Evolutionary conservation across 495 filamentous ascomycete genomes (phyloP), one percentile per base, ranked within the genome.

Genomic region (Hypoxylon crocopeplum): DNA sequence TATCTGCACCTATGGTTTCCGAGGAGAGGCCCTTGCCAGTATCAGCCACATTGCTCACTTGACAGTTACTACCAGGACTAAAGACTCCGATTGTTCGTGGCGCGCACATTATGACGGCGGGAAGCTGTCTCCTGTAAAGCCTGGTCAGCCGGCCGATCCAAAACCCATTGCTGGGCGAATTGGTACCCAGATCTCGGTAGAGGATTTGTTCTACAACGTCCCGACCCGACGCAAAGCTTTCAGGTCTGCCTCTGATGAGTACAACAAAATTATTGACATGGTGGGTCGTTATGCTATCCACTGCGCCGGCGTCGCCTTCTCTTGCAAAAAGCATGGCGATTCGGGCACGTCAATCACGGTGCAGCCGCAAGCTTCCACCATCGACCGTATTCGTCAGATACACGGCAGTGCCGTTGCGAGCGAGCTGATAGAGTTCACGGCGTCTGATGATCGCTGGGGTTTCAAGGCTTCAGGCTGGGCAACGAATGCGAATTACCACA

Each of bases 1-100:
- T 15, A 98, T 99, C 59, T 86, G 87, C 21, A 98, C 95, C 11
- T 99, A 99, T 70, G 95, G 95, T 21, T 99, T 99, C 69, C 89
- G 95, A 22, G 95, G 95, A 40, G 95, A 99, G 75, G 95, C 95
- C 8, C 75, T 99, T 62, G 95, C 95, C 8, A 97, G 93, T 79
- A 99, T 99, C 71, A 98, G 94, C 68, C 94, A 98, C 74, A 97
- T 98, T 59, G 92, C 95, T 41, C 95, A 98, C 76, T 81, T 99
- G 22, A 91, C 88, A 1, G 90, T 99, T 22, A 97, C 93, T 8
- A 98, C 95, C 1, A 95, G 90, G 73, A 98, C 93, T 7, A 87
- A 88, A 32, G 88, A 93, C 38, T 96, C 92, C 1, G 87, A 84
- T 69, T 92, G 90, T 74, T 94, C 95, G 11, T 99, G 88, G 88